Evolutionary conservation across 495 filamentous ascomycete genomes (phyloP), one percentile per base, ranked within the genome.

Genomic region (Annulohypoxylon moriforme): DNA sequence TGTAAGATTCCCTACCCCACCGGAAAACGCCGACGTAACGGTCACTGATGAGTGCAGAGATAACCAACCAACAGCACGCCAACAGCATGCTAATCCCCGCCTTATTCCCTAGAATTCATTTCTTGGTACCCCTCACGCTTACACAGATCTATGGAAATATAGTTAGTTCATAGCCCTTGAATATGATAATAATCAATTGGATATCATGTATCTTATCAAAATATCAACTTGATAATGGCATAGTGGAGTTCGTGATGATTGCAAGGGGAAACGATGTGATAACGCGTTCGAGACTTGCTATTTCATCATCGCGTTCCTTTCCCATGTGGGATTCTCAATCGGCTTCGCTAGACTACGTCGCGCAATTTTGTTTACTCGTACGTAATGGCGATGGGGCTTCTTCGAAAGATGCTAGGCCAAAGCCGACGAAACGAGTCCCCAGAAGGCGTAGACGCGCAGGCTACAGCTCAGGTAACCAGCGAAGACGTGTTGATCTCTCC

Each of bases 381-480:
- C 65, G 65, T 68, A 61, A 60, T 61, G 33, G 53, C 57, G 49
- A 61, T 56, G 57, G 36, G 47, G 9, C 53, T 61, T 56, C 34
- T 68, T 33, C 47, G 25, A 4, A 60, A 60, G 36, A 24, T 18
- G 49, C 20, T 47, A 27, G 58, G 57, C 36, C 6, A 11, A 25
- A 56, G 46, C 49, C 65, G 38, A 46, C 38, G 27, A 4, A 34
- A 55, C 34, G 34, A 46, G 4, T 25, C 65, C 38, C 13, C 56
- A 1, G 34, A 47, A 7, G 34, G 27, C 36, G 27, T 14, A 16
- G 65, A 55, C 8, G 46, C 29, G 24, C 34, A 34, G 36, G 7
- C 3, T 6, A 36, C 57, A 53, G 7, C 46, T 8, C 18, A 38
- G 44, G 20, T 25, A 14, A 11, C 65, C 0, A 25, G 34, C 2